Evolutionary conservation across 192 early-diverging fungal genomes (phyloP).

Genomic region (Coemansia sp.): DNA sequence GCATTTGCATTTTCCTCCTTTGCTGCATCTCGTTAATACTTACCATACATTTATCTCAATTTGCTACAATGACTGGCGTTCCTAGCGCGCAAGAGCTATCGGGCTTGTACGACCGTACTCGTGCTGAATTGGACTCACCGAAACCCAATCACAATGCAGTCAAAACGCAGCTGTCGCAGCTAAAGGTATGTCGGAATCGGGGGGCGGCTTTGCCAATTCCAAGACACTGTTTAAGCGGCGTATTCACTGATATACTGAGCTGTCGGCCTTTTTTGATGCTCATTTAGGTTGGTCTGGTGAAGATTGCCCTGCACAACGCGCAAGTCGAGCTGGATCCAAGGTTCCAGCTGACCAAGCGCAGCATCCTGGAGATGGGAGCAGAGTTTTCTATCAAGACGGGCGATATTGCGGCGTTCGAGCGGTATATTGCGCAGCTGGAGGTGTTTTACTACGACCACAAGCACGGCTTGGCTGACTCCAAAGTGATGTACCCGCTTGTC

Average conservation of each 20-base stretch:
- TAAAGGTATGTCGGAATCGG: constrained; percentile 31
- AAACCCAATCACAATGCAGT: constrained; percentile 44
- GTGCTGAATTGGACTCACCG: constrained; percentile 28
- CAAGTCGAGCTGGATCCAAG: constrained; percentile 26
- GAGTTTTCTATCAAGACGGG: constrained; percentile 80
- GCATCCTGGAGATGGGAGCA: constrained; percentile 83
- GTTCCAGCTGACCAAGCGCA: constrained; percentile 39
- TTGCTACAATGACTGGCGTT: constrained; percentile 6
- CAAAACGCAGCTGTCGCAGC: constrained; percentile 41
- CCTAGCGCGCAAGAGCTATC: constrained; percentile 18
- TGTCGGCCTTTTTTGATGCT: neutral
- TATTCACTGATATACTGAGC: neutral
- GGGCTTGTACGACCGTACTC: constrained; percentile 28
- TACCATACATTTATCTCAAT: neutral
- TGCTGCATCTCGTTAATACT: neutral
- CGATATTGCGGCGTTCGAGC: constrained; percentile 92
- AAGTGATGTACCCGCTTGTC: constrained; percentile 82
- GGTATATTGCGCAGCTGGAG: constrained; percentile 90
- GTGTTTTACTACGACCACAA: constrained; percentile 77
- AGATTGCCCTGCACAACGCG: constrained; percentile 32
- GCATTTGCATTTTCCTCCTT: neutral
- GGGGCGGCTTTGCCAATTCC: neutral
- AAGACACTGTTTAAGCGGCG: neutral
- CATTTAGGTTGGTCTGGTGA: constrained; percentile 37
- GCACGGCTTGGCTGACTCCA: constrained; percentile 65